A percentile compares a stretch with the other conserved stretches of the same genome.
phyloP scores from a whole-genome alignment of 805 yeast genomes.

The Barnettozyma sucrosica region DNA sequence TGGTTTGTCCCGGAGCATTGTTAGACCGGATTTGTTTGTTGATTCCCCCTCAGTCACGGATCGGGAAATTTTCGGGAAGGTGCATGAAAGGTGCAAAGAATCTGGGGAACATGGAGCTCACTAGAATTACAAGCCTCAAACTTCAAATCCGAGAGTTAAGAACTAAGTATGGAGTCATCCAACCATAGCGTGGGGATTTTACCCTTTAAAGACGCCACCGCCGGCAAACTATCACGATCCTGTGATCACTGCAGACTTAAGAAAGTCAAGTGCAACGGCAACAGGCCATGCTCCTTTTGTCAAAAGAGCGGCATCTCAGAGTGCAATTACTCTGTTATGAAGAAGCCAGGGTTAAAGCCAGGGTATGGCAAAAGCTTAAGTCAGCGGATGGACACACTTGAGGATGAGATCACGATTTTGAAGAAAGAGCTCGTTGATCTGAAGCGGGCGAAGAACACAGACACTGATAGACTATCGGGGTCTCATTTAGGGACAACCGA shows the following conservation, averaged over 20 bases:
- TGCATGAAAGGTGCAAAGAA: neutral
- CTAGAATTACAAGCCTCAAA: no score
- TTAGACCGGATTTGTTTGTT: neutral
- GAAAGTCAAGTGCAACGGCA: neutral
- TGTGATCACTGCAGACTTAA: neutral
- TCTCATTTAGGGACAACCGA: neutral
- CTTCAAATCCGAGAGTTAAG: no score
- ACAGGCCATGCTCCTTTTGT: neutral
- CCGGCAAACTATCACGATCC: neutral
- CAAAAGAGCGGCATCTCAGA: neutral
- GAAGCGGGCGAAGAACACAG: neutral
- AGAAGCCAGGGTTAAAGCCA: neutral
- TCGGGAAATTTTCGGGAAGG: neutral
- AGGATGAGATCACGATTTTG: neutral
- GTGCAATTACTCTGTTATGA: neutral
- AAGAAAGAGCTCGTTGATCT: neutral
- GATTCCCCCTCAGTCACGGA: neutral
- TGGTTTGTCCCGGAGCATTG: neutral
- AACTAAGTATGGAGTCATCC: neutral
- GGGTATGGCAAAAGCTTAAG: neutral
- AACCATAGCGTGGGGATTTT: neutral
- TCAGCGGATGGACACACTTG: neutral
- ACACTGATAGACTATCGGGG: neutral
- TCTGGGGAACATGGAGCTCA: neutral
- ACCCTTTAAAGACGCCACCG: neutral